Base-by-base conservation (phyloP, 768 basidiomycete species). In the Rickenella mellea region DNA sequence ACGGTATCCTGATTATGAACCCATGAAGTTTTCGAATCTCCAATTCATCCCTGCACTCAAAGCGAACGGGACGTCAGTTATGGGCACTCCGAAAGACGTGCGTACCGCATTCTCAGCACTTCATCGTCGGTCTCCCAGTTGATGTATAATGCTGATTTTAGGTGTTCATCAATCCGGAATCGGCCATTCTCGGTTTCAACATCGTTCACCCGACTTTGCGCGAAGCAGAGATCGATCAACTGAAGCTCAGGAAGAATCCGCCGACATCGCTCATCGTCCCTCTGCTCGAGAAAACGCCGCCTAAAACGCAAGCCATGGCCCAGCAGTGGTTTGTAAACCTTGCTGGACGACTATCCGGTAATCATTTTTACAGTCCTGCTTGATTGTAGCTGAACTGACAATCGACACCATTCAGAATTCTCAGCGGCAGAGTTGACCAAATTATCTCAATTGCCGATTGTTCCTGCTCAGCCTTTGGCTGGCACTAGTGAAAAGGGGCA, bases 1-100 rank as follows among this genome's bases (percentile, higher is more conserved):
- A 1, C 72, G 73, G 43, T 93, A 86, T 53, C 54, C 60, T 1
- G 63, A 74, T 29, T 84, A 85, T 48, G 65, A 74, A 32, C 68
- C 76, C n/a, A 55, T 63, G 11, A 53, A 69, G 10, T 84, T 77
- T 48, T 60, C 66, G 4, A 63, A 78, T 20, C 54, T 84, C 7
- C 65, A 83, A 0, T 99, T 87, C 62, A 75, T 99, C 33, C 94
- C 94, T 1, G 79, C 90, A 2, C 51, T 76, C 2, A 65, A 71
- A 14, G 65, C 70, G 5, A 65, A 69, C 12, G 71, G 70, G n/a
- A 50, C 60, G 12, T 47, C 52, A 1, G 69, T 72, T 44, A 54
- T 88, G 45, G 81, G 75, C 2, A 75, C 70, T 30, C 76, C 80
- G 11, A 67, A 69, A 50, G 81, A 89, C 56, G 89, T 86, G 41